Evolutionary conservation across 208 protist species (phyloP), one percentile per base, ranked within the genome.

Genomic region (Leishmania guyanensis): DNA sequence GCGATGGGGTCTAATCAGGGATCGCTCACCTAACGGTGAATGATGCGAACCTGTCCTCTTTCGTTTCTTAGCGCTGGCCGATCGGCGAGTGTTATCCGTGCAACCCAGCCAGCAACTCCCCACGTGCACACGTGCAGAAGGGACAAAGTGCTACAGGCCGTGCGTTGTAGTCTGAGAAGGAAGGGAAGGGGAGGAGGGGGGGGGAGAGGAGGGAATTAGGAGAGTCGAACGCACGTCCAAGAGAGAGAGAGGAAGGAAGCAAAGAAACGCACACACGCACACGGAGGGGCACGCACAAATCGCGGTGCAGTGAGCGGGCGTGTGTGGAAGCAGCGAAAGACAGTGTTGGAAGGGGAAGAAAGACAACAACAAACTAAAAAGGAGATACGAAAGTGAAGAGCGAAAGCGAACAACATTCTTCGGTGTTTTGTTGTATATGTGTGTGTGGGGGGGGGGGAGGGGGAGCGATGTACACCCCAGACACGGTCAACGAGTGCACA

Each of bases 261-360:
- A 8, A 39, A 46, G 68, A 51, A 51, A 51, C 68, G 68, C 68
- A 14, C 43, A 51, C 33, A 51, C 68, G 20, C 29, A n/a, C 68
- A 8, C 17, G 22, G 20, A n/a, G 36, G 16, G 29, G 16, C 20
- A 72, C 68, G 22, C 17, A 50, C 17, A 22, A 14, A n/a, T n/a
- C 5, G 16, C 16, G 43, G 22, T 1, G 20, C 20, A 51, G 68
- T n/a, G 22, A 22, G 43, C 43, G 43, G 43, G 43, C 68, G 36
- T 39, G 68, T 72, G 43, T 72, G 68, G 68, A 72, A 48, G 68
- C 68, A 72, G 68, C 60, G 10, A 65, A 16, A n/a, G 60, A 74
- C 22, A 43, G 36, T 39, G 0, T 39, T 39, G 36, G 29, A 43
- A 51, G 4, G 36, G 22, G 50, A 74, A 53, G 5, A 51, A 48